Percentiles rank a stretch among this genome's conserved stretches.
These are phyloP conservation scores for Acacia acuminata DNA, from an alignment of 306 rosid species.

Conservation along the genomic window DNA sequence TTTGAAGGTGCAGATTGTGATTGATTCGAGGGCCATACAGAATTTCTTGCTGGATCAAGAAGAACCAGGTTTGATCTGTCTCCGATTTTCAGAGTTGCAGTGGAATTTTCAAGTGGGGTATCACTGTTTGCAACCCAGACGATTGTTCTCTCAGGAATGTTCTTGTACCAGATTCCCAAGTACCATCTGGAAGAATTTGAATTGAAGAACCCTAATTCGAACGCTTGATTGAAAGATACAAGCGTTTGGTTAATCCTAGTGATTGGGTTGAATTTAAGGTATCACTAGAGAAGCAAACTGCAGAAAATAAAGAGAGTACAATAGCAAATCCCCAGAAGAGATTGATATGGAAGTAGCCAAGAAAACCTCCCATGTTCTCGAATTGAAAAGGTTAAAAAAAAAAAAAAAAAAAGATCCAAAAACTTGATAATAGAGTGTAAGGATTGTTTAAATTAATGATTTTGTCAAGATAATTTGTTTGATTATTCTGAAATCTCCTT, in stretches of 20 bases:
- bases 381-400: too few species aligned
- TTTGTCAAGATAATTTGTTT: too few species aligned
- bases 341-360: too few species aligned
- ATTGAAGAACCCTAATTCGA: constrained; percentile 56
- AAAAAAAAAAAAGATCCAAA: too few species aligned
- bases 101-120: constrained; percentile 46
- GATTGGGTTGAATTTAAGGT: constrained; percentile 48
- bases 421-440: too few species aligned
- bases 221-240: constrained; percentile 42
- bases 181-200: constrained; percentile 39
- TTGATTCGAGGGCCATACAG: constrained; percentile 51
- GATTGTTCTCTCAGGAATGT: constrained; percentile 27
- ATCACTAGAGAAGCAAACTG: constrained; percentile 36
- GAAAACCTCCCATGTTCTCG: too few species aligned
- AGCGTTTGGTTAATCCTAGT: constrained; percentile 52
- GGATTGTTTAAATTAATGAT: too few species aligned
- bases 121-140: constrained; percentile 86
- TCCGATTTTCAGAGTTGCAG: constrained; percentile 40
- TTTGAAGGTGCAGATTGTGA: background rate
- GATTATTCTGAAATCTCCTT: too few species aligned
- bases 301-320: background rate
- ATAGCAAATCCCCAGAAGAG: too few species aligned
- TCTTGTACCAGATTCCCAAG: constrained; percentile 67
- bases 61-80: too few species aligned
- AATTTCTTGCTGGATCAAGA: constrained; percentile 19